These are phyloP conservation scores for Cystofilobasidium macerans DNA, from an alignment of 768 basidiomycete genomes.

Conservation along the genomic window DNA sequence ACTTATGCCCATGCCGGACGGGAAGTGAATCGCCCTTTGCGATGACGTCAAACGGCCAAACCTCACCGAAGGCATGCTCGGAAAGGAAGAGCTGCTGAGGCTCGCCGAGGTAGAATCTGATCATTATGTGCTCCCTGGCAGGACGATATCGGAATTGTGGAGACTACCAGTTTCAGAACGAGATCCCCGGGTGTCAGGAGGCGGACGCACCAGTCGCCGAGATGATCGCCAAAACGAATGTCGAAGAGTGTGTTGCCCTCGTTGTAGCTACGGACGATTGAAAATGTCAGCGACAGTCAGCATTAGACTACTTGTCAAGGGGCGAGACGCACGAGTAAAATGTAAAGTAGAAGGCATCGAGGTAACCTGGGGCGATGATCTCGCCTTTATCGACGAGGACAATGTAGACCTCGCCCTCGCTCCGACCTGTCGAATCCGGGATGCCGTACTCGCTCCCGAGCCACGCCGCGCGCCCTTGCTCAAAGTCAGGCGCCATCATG, in stretches of 20 bases:
- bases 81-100: constrained; percentile 26
- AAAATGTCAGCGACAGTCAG: neutral
- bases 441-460: constrained; percentile 23
- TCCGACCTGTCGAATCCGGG: constrained; percentile 16
- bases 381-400: constrained; percentile 27
- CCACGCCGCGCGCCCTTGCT: constrained; percentile 22
- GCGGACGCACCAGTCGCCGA: constrained; percentile 22
- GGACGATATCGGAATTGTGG: neutral
- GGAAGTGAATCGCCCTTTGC: constrained; percentile 8
- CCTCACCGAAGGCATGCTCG: constrained; percentile 25
- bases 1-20: neutral
- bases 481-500: constrained; percentile 13
- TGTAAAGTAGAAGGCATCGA: constrained; percentile 26
- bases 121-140: constrained; percentile 26
- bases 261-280: constrained; percentile 6
- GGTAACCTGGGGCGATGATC: constrained; percentile 21
- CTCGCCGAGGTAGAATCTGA: constrained; percentile 15
- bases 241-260: constrained; percentile 25
- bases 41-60: constrained; percentile 26
- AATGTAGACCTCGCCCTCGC: constrained; percentile 23
- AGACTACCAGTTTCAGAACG: no score
- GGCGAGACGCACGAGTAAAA: constrained; percentile 24
- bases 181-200: neutral
- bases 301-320: neutral
- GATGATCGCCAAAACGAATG: constrained; percentile 22